phyloP scores from a whole-genome alignment of 345 rosid genomes.

The Dipteronia dyeriana region DNA sequence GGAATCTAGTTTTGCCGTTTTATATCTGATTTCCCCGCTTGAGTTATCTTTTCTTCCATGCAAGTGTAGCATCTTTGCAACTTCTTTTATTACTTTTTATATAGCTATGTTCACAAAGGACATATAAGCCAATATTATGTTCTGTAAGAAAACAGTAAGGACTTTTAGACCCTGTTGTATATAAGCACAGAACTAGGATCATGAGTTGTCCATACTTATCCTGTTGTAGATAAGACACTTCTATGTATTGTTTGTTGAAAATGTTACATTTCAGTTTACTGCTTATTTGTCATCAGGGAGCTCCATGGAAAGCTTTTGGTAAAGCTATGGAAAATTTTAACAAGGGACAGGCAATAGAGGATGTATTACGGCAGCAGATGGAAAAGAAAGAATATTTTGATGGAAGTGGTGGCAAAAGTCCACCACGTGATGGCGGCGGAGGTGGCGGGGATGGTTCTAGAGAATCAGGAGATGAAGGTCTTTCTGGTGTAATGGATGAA shows the following conservation, averaged over 20 bases:
- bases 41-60: not conserved
- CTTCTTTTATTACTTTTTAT: too few relatives aligned
- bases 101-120: not conserved
- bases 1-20: not conserved
- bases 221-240: not conserved
- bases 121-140: not conserved
- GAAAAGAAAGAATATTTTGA: slow-evolving; percentile 57
- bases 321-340: slow-evolving; percentile 51
- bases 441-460: slow-evolving; percentile 39
- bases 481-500: slow-evolving; percentile 51
- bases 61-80: not conserved
- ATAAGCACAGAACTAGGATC: not conserved
- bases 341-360: slow-evolving; percentile 54
- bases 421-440: slow-evolving; percentile 42
- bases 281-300: slow-evolving; percentile 36
- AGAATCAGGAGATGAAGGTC: slow-evolving; percentile 38
- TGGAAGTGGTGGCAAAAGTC: slow-evolving; percentile 46
- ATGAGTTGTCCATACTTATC: not conserved
- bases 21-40: not conserved
- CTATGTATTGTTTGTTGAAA: not conserved
- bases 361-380: slow-evolving; percentile 61
- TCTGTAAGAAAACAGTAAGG: not conserved
- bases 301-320: slow-evolving; percentile 61
- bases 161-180: not conserved
- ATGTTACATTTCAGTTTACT: not conserved